These are phyloP conservation scores for Brassica hybrid DNA, from an alignment of 441 rosid genomes.

Conservation along the genomic window DNA sequence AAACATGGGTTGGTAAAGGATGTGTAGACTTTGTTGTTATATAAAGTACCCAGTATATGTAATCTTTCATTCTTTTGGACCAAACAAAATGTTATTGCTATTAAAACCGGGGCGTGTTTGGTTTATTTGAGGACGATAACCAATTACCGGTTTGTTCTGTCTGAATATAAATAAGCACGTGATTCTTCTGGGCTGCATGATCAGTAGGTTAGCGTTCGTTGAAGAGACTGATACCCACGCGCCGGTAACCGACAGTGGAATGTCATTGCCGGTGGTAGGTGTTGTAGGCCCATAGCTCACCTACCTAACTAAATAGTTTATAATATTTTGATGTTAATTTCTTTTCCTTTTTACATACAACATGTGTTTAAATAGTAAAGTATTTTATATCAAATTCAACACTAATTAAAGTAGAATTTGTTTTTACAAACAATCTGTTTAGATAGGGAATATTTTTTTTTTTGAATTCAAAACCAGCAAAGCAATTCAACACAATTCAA, in stretches of 20 bases:
- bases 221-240: constrained; percentile 6
- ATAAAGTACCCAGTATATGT: background rate
- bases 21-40: background rate
- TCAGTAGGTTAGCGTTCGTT: constrained; percentile 7
- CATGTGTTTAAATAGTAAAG: background rate
- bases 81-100: background rate
- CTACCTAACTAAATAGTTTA: background rate
- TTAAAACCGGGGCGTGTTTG: background rate
- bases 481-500: background rate
- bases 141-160: constrained; percentile 26
- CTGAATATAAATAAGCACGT: constrained; percentile 23
- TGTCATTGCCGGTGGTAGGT: constrained; percentile 29
- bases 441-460: background rate
- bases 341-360: background rate
- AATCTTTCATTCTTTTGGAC: background rate
- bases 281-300: constrained; percentile 18
- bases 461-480: background rate
- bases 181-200: constrained; percentile 20
- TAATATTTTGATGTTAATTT: background rate
- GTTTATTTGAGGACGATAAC: background rate
- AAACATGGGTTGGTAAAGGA: background rate
- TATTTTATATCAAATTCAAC: background rate
- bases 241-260: constrained; percentile 4
- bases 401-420: background rate
- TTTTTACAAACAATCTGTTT: background rate